phyloP scores from a whole-genome alignment of 495 filamentous ascomycete species.

The Articulospora tetracladia region DNA sequence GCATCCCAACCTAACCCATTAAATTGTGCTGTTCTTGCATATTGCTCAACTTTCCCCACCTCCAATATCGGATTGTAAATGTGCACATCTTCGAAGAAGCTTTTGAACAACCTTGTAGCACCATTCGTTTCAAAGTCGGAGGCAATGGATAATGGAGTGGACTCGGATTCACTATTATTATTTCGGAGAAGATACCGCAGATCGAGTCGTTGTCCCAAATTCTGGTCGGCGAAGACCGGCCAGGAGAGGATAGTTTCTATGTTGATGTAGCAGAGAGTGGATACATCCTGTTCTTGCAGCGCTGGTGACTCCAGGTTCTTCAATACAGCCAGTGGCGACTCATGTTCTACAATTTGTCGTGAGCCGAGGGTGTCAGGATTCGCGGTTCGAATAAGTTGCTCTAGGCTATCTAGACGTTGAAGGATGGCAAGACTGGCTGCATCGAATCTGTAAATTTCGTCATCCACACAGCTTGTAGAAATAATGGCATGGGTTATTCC shows the following conservation, averaged over 20 bases:
- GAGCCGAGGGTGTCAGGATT: neutral
- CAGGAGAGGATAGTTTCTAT: neutral
- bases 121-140: neutral
- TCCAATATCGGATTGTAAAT: conserved; percentile 6
- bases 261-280: neutral
- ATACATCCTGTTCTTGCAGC: neutral
- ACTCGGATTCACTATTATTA: conserved; percentile 12
- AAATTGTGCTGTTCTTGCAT: neutral
- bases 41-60: neutral
- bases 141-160: neutral
- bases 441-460: conserved; percentile 22
- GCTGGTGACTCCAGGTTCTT: neutral
- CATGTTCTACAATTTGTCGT: neutral
- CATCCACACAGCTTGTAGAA: neutral
- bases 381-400: neutral
- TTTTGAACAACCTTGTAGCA: neutral
- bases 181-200: neutral
- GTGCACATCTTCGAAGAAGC: neutral
- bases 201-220: neutral
- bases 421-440: conserved; percentile 34
- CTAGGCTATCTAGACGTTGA: conserved; percentile 30
- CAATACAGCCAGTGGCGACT: neutral
- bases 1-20: conserved; percentile 1
- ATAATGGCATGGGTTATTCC: neutral
- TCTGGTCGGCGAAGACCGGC: neutral